Conservation (phyloP, 805 yeast genomes). For the Candida boidinii region DNA sequence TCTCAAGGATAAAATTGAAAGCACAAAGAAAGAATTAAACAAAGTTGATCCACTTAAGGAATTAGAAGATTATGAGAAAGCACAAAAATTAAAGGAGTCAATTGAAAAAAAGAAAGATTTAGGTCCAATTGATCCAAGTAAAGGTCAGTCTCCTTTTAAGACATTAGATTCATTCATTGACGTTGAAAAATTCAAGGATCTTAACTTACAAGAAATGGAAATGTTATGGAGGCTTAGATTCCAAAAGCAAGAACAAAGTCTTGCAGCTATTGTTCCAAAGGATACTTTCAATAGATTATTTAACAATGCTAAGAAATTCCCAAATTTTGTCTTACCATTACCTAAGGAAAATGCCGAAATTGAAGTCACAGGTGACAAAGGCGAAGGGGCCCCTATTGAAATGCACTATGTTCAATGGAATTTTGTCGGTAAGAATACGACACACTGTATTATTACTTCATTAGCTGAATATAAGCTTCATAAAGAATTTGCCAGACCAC, state of each 20-base stretch:
- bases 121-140: constrained; percentile 28
- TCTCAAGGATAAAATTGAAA: constrained; percentile 52
- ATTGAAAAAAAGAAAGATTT: constrained; percentile 13
- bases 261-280: constrained; percentile 57
- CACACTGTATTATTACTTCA: constrained; percentile 86
- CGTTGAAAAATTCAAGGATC: constrained; percentile 48
- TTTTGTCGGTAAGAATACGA: constrained; percentile 73
- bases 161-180: constrained; percentile 66
- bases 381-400: constrained; percentile 41
- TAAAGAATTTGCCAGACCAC: constrained; percentile 89
- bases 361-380: constrained; percentile 12
- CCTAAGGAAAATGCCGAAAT: constrained; percentile 50
- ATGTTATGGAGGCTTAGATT: constrained; percentile 87
- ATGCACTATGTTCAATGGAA: constrained; percentile 93
- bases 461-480: constrained; percentile 88
- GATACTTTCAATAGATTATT: constrained; percentile 56
- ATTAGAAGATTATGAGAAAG: constrained; percentile 39
- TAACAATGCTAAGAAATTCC: constrained; percentile 60
- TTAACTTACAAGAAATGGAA: constrained; percentile 60
- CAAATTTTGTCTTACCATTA: constrained; percentile 83
- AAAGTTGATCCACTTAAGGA: constrained; percentile 64
- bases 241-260: constrained; percentile 43
- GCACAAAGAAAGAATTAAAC: constrained; percentile 45
- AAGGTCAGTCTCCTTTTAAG: constrained; percentile 46
- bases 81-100: constrained; percentile 11